Evolutionary conservation across 352 stramenopile species (phyloP), one percentile per base, ranked within the genome.

Genomic region (Globisporangium camurandrum): DNA sequence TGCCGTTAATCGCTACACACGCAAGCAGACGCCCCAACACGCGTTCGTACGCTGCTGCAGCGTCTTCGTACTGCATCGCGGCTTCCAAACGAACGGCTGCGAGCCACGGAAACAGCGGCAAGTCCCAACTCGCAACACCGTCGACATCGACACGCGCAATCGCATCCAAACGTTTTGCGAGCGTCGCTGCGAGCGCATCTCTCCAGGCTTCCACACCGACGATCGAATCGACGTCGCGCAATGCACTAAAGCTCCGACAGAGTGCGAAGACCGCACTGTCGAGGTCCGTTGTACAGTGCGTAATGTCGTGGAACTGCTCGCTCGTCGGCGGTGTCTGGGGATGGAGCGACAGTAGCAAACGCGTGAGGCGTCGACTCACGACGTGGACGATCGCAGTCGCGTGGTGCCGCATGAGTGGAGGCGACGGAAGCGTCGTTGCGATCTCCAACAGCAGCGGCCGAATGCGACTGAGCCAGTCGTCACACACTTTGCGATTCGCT

Each of bases 381-480:
- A 34, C 53, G 10, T 27, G 60, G 26, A 84, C 58, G 20, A 75
- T 59, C n/a, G 67, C 53, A 34, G 81, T 56, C 11, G 55, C 64
- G 41, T 88, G 69, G 37, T 86, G 65, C 4, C 71, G 57, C 12
- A 44, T 59, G 17, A 83, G 54, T 26, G 71, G 64, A 23, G 61
- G 61, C 1, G 51, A 67, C 1, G 46, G 46, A 2, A 54, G 50
- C 31, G 49, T 37, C 10, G 49, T 61, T 16, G 73, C 69, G 37
- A 88, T 67, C 10, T 71, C 65, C 22, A 74, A 41, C 2, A 88
- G 61, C 19, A 67, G 64, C 24, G 75, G 71, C 12, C 74, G 72
- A 30, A 86, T 86, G 17, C 75, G 65, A 28, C 65, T 68, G 28
- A 88, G 61, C 77, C 77, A 88, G 37, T 86, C 77, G 27, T 86